Evolutionary conservation across 345 rosid species (phyloP).

Genomic region (Camelina sativa): DNA sequence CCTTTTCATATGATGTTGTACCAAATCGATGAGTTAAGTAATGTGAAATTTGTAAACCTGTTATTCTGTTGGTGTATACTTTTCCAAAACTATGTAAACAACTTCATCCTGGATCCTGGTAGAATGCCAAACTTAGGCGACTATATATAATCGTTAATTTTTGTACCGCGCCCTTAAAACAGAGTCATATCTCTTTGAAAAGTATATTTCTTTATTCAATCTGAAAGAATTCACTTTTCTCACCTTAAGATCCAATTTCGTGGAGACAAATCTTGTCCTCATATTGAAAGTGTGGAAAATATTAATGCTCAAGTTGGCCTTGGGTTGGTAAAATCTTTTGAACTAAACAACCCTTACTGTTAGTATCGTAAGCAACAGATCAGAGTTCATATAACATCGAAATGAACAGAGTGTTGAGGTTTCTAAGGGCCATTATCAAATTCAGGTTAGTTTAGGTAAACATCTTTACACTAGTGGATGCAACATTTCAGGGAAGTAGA

Average conservation of each 20-base stretch:
- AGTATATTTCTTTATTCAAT: not conserved
- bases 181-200: not conserved
- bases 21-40: constrained; percentile 29
- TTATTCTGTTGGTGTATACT: constrained; percentile 26
- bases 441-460: not conserved
- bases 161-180: not conserved
- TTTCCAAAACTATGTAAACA: constrained; percentile 1
- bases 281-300: not conserved
- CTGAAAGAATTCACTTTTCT: not conserved
- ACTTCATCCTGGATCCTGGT: not conserved
- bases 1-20: constrained; percentile 34
- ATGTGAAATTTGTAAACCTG: constrained; percentile 18
- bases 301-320: too few relatives aligned
- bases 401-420: not conserved
- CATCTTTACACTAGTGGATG: not conserved
- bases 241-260: not conserved
- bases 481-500: not conserved
- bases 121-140: not conserved
- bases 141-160: not conserved
- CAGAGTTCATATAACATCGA: not conserved
- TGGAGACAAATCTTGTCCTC: not conserved
- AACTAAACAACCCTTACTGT: not conserved
- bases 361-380: not conserved
- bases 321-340: too few relatives aligned
- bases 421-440: not conserved